phyloP scores from a whole-genome alignment of 345 rosid species.

The Boechera retrofracta region DNA sequence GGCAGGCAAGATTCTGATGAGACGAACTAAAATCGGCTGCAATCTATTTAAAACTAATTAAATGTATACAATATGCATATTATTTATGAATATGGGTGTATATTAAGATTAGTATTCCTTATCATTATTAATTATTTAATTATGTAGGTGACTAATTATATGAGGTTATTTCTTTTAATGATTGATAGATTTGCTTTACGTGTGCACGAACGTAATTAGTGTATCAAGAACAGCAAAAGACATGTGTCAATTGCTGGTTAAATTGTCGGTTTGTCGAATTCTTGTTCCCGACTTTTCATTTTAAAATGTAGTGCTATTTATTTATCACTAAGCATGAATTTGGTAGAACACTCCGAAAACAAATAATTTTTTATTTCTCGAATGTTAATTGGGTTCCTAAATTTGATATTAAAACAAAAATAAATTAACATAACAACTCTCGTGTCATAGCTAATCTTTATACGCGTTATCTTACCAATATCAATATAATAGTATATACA shows the following conservation, averaged over 20 bases:
- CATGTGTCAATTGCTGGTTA: slow-evolving; percentile 59
- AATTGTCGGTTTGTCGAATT: slow-evolving; percentile 62
- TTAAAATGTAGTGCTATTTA: not conserved
- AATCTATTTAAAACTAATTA: slow-evolving; percentile 3
- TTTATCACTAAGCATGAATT: slow-evolving; percentile 19
- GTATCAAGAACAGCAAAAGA: slow-evolving; percentile 45
- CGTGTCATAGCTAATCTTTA: slow-evolving; percentile 25
- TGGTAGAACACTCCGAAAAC: slow-evolving; percentile 36
- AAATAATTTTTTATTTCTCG: not conserved
- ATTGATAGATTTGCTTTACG: slow-evolving; percentile 57
- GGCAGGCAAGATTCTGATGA: slow-evolving; percentile 22
- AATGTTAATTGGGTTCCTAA: slow-evolving; percentile 28
- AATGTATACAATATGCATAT: not conserved
- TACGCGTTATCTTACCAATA: slow-evolving; percentile 41
- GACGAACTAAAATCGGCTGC: slow-evolving; percentile 11
- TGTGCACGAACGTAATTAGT: slow-evolving; percentile 57
- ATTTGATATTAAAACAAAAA: slow-evolving; percentile 22
- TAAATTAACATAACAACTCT: slow-evolving; percentile 28
- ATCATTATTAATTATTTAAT: slow-evolving; percentile 2
- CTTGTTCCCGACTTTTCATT: slow-evolving; percentile 31
- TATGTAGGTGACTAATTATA: slow-evolving; percentile 30
- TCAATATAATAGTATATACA: slow-evolving; percentile 12
- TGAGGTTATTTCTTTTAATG: slow-evolving; percentile 43
- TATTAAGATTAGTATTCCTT: slow-evolving; percentile 24
- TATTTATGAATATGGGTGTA: not conserved